Conservation (phyloP, 495 filamentous ascomycete species). For the Penicillium dipodomyicola region DNA sequence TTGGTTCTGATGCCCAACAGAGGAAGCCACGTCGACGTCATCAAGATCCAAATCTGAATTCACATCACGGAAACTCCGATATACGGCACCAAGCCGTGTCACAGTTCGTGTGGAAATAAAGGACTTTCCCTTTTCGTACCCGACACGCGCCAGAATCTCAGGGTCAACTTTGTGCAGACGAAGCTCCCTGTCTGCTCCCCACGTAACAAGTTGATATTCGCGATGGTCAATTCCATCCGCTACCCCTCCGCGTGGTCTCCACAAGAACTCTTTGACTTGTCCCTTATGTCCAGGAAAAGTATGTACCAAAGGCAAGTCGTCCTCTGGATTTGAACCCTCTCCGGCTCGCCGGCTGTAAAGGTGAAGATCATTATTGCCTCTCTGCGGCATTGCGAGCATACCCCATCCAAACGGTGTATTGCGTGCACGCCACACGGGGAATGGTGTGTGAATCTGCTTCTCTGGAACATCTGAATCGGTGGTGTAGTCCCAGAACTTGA, state of each 20-base stretch:
- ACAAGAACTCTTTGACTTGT: constrained; percentile 91
- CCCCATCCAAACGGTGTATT: constrained; percentile 91
- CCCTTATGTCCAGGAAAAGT: constrained; percentile 79
- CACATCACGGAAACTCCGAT: constrained; percentile 76
- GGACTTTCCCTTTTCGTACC: constrained; percentile 67
- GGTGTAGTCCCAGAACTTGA: constrained; percentile 91
- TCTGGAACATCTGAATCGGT: constrained; percentile 62
- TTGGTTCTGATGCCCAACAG: constrained; percentile 25
- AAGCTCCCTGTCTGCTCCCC: constrained; percentile 83
- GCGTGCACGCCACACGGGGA: constrained; percentile 89
- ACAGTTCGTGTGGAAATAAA: constrained; percentile 65
- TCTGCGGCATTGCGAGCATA: constrained; percentile 86
- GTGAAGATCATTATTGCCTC: constrained; percentile 78
- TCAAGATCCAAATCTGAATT: constrained; percentile 37
- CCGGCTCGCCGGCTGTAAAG: constrained; percentile 70
- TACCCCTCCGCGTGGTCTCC: constrained; percentile 74
- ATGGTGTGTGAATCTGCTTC: constrained; percentile 72
- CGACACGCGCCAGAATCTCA: constrained; percentile 65
- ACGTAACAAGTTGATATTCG: constrained; percentile 91
- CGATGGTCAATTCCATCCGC: constrained; percentile 75
- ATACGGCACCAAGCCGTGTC: constrained; percentile 79
- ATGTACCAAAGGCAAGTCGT: constrained; percentile 57
- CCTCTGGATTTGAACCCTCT: constrained; percentile 44
- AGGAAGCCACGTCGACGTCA: constrained; percentile 34
- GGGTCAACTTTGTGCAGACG: constrained; percentile 72